Evolutionary conservation across 768 basidiomycete species (phyloP), one percentile per base, ranked within the genome.

Genomic region (Collybia sordida): DNA sequence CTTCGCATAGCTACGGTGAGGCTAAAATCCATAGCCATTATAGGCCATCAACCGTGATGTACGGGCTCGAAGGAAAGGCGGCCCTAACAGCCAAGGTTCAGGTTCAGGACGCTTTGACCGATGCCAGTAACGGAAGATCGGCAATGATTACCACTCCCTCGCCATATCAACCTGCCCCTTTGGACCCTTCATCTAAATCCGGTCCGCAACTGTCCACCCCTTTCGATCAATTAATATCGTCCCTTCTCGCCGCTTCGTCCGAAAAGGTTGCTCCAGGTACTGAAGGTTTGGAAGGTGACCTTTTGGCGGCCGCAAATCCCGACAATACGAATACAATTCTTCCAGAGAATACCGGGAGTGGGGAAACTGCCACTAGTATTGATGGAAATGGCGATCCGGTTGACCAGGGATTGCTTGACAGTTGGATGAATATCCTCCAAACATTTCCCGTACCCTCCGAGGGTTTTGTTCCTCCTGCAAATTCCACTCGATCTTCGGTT

Each of bases 381-480:
- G 41, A 14, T 21, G 27, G 14, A 6, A n/a, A 28, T 15, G 9
- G 38, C 38, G 53, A 53, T 25, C 53, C 54, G 12, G 56, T 65
- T 35, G 78, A 81, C 54, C 67, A 70, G 43, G 54, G 66, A 18
- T 59, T 72, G 9, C 72, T 78, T 52, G 75, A 82, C 52, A 75
- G 69, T 31, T 81, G 78, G 79, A 68, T 81, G 64, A 72, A 69
- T 44, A 72, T 78, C 42, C 64, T 82, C n/a, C 70, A 79, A 37
- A 63, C 70, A 2, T 75, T 79, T 44, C 70, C 77, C 6, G 59
- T 70, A 22, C 61, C 65, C 15, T 59, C 64, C 15, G 67, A 67
- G 37, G 69, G 60, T 11, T 60, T 65, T 31, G 49, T 57, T 11
- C 58, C 50, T 14, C 42, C 53, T 40, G 57, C 56, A 21, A 48